phyloP scores from a whole-genome alignment of 352 stramenopile genomes.

The Phytophthora pluvialis region DNA sequence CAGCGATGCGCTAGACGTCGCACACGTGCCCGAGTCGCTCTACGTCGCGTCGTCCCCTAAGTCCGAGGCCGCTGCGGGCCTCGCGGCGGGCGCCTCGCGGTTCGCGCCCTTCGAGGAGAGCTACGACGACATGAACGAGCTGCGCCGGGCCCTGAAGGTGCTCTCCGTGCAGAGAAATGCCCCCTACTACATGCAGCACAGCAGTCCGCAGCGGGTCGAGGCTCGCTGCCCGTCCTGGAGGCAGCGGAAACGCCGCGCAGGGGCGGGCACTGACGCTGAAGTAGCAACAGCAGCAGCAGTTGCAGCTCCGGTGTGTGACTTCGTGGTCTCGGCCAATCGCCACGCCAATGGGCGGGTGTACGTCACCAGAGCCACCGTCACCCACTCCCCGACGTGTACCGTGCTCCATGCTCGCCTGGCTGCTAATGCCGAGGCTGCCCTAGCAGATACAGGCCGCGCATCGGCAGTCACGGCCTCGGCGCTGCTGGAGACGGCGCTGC shows the following conservation, averaged over 20 bases:
- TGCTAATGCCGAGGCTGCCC: conserved; percentile 25
- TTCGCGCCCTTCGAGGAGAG: conserved; percentile 76
- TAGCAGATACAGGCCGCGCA: conserved; percentile 8
- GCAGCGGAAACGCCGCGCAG: conserved; percentile 56
- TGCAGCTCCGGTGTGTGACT: conserved; percentile 50
- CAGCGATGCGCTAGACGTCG: conserved; percentile 26
- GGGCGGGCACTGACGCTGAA: neutral
- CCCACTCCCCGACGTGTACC: conserved; percentile 54
- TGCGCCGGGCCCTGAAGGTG: conserved; percentile 78
- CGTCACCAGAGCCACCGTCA: conserved; percentile 62
- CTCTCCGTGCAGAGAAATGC: conserved; percentile 72
- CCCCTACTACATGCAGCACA: conserved; percentile 86
- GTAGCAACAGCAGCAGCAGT: conserved; percentile 13
- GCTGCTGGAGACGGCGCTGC: conserved; percentile 76
- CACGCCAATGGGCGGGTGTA: conserved; percentile 82
- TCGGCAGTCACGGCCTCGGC: conserved; percentile 64
- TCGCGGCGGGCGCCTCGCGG: neutral
- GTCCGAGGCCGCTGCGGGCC: neutral
- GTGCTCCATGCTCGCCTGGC: conserved; percentile 51
- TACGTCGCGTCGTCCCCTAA: conserved; percentile 25
- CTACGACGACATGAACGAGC: conserved; percentile 77
- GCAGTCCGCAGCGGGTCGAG: conserved; percentile 79
- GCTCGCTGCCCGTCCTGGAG: conserved; percentile 82
- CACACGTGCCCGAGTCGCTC: conserved; percentile 19
- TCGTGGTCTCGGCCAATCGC: conserved; percentile 77